Evolutionary conservation across 2,329 filamentous ascomycete species (phyloP).

Genomic region (Calonectria hongkongensis): DNA sequence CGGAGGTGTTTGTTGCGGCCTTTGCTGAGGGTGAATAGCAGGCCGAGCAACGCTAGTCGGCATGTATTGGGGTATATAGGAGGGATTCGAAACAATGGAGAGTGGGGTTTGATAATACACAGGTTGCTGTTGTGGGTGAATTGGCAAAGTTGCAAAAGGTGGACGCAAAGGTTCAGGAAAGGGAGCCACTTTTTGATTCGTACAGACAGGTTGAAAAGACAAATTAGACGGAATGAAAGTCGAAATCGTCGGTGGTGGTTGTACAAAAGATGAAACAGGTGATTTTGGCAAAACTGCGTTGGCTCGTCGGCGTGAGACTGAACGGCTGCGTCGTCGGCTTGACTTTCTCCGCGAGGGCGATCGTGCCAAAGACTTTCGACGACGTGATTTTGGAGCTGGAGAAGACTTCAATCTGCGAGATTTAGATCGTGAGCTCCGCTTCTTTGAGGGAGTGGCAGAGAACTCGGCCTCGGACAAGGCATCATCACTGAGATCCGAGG

Average conservation of each 20-base stretch:
- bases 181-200: constrained; percentile 40
- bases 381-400: neutral
- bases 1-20: neutral
- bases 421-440: neutral
- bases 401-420: neutral
- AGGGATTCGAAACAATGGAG: constrained; percentile 42
- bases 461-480: constrained; percentile 28
- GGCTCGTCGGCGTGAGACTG: constrained; percentile 40
- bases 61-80: constrained; percentile 43
- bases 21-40: constrained; percentile 25
- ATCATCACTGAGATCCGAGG: constrained; percentile 34
- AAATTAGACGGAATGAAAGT: constrained; percentile 46
- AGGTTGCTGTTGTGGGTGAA: constrained; percentile 46
- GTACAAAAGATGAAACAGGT: constrained; percentile 46
- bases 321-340: constrained; percentile 1
- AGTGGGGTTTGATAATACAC: constrained; percentile 50
- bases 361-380: neutral
- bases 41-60: constrained; percentile 22
- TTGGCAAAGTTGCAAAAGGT: constrained; percentile 39
- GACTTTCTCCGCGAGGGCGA: neutral
- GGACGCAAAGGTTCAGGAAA: constrained; percentile 44
- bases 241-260: constrained; percentile 47
- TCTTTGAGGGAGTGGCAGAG: constrained; percentile 34
- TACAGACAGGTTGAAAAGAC: constrained; percentile 44
- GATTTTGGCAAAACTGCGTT: constrained; percentile 28